A percentile compares a stretch with the other conserved stretches of the same genome.
Conservation (phyloP, 1,139 yeast species). For the Scheffersomyces stambukii region DNA sequence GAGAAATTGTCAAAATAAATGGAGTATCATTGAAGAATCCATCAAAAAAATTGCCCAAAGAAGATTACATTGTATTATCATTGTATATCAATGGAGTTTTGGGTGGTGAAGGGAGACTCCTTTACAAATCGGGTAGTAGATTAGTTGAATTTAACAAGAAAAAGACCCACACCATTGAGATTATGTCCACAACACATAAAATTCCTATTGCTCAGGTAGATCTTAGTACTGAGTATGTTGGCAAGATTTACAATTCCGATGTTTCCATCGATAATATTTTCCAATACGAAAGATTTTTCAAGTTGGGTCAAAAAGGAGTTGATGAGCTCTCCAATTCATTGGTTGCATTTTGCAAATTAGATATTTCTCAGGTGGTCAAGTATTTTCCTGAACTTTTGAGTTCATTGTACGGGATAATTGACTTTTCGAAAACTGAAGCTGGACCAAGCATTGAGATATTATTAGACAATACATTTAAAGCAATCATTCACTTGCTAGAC, state of each 20-base stretch:
- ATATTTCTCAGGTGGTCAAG: constrained; percentile 45
- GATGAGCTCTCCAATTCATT: constrained; percentile 42
- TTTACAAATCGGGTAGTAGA: constrained; percentile 38
- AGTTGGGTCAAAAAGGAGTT: constrained; percentile 38
- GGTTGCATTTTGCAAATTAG: constrained; percentile 39
- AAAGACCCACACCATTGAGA: constrained; percentile 32
- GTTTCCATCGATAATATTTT: constrained; percentile 53
- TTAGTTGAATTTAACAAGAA: constrained; percentile 40
- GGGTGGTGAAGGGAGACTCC: constrained; percentile 51
- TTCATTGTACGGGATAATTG: constrained; percentile 41
- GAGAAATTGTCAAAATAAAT: constrained; percentile 60
- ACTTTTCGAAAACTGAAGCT: constrained; percentile 19
- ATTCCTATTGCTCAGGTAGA: constrained; percentile 51
- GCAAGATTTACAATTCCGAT: constrained; percentile 64
- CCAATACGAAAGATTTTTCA: constrained; percentile 49
- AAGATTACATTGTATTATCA: constrained; percentile 56
- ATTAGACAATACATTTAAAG: constrained; percentile 44
- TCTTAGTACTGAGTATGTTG: constrained; percentile 63
- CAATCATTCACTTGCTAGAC: constrained; percentile 58
- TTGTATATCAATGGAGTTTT: constrained; percentile 61
- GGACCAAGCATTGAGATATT: constrained; percentile 31
- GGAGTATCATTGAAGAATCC: constrained; percentile 44
- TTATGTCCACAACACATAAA: constrained; percentile 29
- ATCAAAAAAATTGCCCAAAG: constrained; percentile 31
- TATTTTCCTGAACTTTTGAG: constrained; percentile 50